These are phyloP conservation scores for Rhizopogon hawkerae DNA, from an alignment of 1,284 basidiomycete genomes.

Conservation along the genomic window DNA sequence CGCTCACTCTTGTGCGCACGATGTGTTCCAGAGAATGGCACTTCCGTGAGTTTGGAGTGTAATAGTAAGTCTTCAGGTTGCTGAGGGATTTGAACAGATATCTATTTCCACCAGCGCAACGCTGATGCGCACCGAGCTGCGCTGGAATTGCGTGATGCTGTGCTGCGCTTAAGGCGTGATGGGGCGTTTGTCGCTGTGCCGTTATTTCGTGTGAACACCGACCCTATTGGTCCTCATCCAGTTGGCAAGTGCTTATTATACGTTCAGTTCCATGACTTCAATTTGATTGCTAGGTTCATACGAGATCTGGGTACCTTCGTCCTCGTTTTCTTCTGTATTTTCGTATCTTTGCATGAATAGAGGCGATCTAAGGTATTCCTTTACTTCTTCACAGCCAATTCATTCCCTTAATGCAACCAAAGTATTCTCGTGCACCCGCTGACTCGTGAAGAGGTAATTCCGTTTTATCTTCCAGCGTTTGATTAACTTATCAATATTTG, in stretches of 20 bases:
- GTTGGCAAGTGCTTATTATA: constrained; percentile 39
- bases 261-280: not conserved
- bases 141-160: constrained; percentile 58
- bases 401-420: not conserved
- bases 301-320: constrained; percentile 67
- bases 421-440: constrained; percentile 67
- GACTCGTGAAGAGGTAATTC: constrained; percentile 52
- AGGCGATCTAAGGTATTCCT: constrained; percentile 52
- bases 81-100: constrained; percentile 37
- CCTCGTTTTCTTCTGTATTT: constrained; percentile 63
- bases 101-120: constrained; percentile 69
- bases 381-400: not conserved
- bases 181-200: constrained; percentile 73
- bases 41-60: constrained; percentile 45
- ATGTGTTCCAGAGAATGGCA: constrained; percentile 57
- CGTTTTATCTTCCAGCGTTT: not conserved
- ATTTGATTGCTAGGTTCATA: constrained; percentile 48
- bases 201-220: constrained; percentile 58
- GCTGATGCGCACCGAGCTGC: constrained; percentile 53
- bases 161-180: constrained; percentile 57
- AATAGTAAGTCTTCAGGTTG: not conserved
- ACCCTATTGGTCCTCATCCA: constrained; percentile 68
- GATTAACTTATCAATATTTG: not conserved
- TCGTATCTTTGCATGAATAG: constrained; percentile 64
- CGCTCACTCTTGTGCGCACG: not conserved